Conservation (phyloP, 2,329 filamentous ascomycete genomes). For the Didymella segeticola region DNA sequence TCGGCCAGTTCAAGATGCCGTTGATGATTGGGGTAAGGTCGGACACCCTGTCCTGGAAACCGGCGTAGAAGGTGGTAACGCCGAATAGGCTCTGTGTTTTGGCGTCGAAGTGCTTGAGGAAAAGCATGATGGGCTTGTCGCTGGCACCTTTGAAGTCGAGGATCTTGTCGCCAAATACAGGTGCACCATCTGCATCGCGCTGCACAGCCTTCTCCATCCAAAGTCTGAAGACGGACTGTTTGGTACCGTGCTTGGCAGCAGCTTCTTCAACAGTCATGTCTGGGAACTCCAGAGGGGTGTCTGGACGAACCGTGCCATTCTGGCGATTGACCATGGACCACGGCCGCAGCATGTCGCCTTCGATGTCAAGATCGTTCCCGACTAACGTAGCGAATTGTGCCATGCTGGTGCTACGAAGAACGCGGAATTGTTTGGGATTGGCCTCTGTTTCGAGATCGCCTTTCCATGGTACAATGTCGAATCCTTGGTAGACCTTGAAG, state of each 20-base stretch:
- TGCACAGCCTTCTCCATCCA: conserved; percentile 81
- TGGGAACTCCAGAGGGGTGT: conserved; percentile 81
- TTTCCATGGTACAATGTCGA: conserved; percentile 71
- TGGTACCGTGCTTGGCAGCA: conserved; percentile 71
- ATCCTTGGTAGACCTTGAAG: conserved; percentile 81
- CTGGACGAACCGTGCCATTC: conserved; percentile 93
- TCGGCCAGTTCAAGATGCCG: conserved; percentile 84
- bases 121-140: conserved; percentile 74
- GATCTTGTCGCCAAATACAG: conserved; percentile 73
- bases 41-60: conserved; percentile 83
- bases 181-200: conserved; percentile 71
- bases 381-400: conserved; percentile 75
- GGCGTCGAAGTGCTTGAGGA: conserved; percentile 90
- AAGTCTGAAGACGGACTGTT: conserved; percentile 72
- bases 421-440: conserved; percentile 73
- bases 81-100: conserved; percentile 77
- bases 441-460: conserved; percentile 67
- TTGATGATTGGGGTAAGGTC: conserved; percentile 81
- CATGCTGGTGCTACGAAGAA: conserved; percentile 77
- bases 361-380: conserved; percentile 71
- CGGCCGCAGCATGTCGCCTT: conserved; percentile 75
- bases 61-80: conserved; percentile 84
- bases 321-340: conserved; percentile 99
- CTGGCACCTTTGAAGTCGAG: conserved; percentile 60
- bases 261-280: conserved; percentile 73